phyloP scores from a whole-genome alignment of 371 early-diverging fungal genomes.

The Smittium culicis region DNA sequence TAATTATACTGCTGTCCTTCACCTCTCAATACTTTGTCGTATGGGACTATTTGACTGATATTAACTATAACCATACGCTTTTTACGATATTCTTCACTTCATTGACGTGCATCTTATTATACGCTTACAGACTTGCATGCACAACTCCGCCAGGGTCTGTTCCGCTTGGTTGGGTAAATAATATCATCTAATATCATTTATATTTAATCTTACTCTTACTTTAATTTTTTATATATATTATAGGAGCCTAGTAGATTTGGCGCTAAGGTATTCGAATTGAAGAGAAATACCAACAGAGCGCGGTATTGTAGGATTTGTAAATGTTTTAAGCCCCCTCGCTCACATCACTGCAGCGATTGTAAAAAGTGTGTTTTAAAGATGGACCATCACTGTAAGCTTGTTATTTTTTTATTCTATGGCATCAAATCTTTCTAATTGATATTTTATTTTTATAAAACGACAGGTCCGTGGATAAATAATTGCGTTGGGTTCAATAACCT shows the following conservation, averaged over 20 bases:
- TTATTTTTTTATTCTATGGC: slow-evolving; percentile 8
- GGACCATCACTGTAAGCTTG: slow-evolving; percentile 72
- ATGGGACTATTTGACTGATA: slow-evolving; percentile 36
- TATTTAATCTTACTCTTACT: not conserved
- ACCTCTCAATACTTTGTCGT: slow-evolving; percentile 42
- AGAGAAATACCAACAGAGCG: slow-evolving; percentile 49
- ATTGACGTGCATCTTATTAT: slow-evolving; percentile 44
- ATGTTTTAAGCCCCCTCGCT: slow-evolving; percentile 60
- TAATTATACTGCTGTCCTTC: slow-evolving; percentile 40
- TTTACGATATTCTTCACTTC: slow-evolving; percentile 50
- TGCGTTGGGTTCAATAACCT: slow-evolving; percentile 86
- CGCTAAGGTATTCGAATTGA: slow-evolving; percentile 48
- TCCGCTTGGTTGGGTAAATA: slow-evolving; percentile 37
- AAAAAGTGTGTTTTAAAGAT: slow-evolving; percentile 71
- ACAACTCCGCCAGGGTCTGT: slow-evolving; percentile 65
- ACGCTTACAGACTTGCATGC: slow-evolving; percentile 69
- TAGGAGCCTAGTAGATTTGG: slow-evolving; percentile 34
- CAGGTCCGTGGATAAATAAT: slow-evolving; percentile 84
- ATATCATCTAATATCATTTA: not conserved
- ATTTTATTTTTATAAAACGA: slow-evolving; percentile 29
- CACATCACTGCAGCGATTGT: slow-evolving; percentile 71
- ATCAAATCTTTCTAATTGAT: not conserved
- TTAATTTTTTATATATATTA: not conserved
- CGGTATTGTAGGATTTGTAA: slow-evolving; percentile 66
- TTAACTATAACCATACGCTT: slow-evolving; percentile 20